These are phyloP conservation scores for Globisporangium polare DNA, from an alignment of 352 stramenopile species.

Conservation along the genomic window DNA sequence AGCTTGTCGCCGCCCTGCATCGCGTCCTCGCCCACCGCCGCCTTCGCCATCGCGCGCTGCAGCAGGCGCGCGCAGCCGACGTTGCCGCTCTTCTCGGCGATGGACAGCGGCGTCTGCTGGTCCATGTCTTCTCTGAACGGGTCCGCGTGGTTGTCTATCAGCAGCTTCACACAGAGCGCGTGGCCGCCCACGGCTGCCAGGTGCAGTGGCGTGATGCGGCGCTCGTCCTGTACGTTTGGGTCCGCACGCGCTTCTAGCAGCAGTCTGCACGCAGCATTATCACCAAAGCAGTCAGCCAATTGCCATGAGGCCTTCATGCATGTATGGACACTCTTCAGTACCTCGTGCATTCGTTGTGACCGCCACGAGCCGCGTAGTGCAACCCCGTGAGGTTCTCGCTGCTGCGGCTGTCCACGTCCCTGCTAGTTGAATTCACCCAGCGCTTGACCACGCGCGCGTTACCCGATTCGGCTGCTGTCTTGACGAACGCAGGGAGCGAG, in stretches of 20 bases:
- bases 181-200: constrained; percentile 66
- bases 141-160: constrained; percentile 75
- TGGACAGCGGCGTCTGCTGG: constrained; percentile 57
- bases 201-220: constrained; percentile 70
- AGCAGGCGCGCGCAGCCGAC: constrained; percentile 68
- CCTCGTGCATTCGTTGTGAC: constrained; percentile 77
- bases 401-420: constrained; percentile 65
- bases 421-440: constrained; percentile 68
- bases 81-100: constrained; percentile 74
- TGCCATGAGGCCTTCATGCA: background rate
- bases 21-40: constrained; percentile 39
- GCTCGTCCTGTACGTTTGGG: constrained; percentile 70
- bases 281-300: background rate
- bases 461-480: constrained; percentile 61
- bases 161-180: constrained; percentile 74
- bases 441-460: constrained; percentile 79
- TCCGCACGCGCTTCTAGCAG: constrained; percentile 57
- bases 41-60: constrained; percentile 78
- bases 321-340: constrained; percentile 8
- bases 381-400: constrained; percentile 76
- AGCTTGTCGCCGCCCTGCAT: constrained; percentile 28
- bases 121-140: constrained; percentile 80
- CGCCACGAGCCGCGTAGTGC: constrained; percentile 67
- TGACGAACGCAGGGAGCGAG: constrained; percentile 59
- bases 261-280: constrained; percentile 22